These are phyloP conservation scores for Corynascus novoguineensis DNA, from an alignment of 495 filamentous ascomycete genomes.

Conservation along the genomic window DNA sequence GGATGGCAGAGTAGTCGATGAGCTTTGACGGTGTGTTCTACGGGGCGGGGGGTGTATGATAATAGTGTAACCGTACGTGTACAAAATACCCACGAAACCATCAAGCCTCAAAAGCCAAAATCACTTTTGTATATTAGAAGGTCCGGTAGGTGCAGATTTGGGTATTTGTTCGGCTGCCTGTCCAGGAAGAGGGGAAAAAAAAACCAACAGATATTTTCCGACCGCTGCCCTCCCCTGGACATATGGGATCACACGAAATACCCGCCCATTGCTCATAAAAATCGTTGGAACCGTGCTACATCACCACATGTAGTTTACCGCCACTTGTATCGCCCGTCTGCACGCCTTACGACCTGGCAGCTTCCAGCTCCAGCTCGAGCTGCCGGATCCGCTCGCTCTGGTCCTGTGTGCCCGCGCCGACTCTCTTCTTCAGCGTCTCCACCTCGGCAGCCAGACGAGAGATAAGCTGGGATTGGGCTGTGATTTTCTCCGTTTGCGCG, in stretches of 20 bases:
- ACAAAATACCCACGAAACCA: not conserved
- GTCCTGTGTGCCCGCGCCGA: conserved; percentile 50
- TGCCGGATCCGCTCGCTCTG: conserved; percentile 66
- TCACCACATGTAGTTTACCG: not conserved
- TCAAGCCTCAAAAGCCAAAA: not conserved
- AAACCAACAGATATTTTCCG: conserved; percentile 4
- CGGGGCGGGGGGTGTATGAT: not conserved
- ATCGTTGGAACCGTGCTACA: conserved; percentile 5
- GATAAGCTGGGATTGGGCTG: conserved; percentile 54
- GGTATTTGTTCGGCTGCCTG: conserved; percentile 12
- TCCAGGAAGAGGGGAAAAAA: conserved; percentile 14
- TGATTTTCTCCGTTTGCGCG: conserved; percentile 55
- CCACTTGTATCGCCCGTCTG: not conserved
- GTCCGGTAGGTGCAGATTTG: not conserved
- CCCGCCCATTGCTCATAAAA: conserved; percentile 8
- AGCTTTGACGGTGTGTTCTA: not conserved
- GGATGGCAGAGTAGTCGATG: not conserved
- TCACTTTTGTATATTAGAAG: no score
- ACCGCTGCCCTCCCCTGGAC: not conserved
- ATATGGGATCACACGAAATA: not conserved
- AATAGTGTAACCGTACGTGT: not conserved
- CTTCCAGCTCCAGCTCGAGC: conserved; percentile 63
- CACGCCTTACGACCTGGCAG: conserved; percentile 34
- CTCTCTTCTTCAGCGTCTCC: conserved; percentile 61
- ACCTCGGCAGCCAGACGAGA: conserved; percentile 59